Evolutionary conservation across 1,284 basidiomycete genomes (phyloP).

Genomic region (Amylostereum chailletii): DNA sequence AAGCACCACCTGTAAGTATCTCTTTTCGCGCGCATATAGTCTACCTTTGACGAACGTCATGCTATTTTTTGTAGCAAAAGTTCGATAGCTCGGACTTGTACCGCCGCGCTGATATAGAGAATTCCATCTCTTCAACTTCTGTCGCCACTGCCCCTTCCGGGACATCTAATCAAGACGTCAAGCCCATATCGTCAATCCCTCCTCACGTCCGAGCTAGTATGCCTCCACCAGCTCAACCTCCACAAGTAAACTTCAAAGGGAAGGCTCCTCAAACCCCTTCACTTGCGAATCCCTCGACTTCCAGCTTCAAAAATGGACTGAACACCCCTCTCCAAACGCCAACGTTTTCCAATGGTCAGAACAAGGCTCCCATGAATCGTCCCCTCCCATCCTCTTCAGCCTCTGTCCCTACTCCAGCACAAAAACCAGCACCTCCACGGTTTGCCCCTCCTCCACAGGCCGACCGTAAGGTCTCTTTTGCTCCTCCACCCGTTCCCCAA

Average conservation of each 20-base stretch:
- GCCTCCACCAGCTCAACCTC: not conserved
- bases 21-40: slow-evolving; percentile 1
- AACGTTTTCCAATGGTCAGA: not conserved
- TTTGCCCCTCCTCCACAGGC: not conserved
- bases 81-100: slow-evolving; percentile 69
- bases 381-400: not conserved
- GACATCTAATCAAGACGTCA: not conserved
- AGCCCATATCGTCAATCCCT: not conserved
- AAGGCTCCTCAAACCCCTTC: slow-evolving; percentile 5
- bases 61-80: slow-evolving; percentile 41
- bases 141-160: slow-evolving; percentile 3
- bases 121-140: slow-evolving; percentile 17
- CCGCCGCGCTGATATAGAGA: slow-evolving; percentile 69
- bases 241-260: slow-evolving; percentile 12
- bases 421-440: not conserved
- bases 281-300: not conserved
- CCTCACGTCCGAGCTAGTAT: not conserved
- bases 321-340: slow-evolving; percentile 3
- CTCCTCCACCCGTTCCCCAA: not conserved
- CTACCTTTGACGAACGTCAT: not conserved
- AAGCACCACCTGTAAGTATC: slow-evolving; percentile 62
- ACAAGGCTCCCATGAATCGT: not conserved
- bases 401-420: not conserved
- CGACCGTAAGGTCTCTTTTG: not conserved
- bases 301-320: not conserved